Base-by-base conservation (phyloP, 2,329 filamentous ascomycete species). In the Exophiala calicioides region DNA sequence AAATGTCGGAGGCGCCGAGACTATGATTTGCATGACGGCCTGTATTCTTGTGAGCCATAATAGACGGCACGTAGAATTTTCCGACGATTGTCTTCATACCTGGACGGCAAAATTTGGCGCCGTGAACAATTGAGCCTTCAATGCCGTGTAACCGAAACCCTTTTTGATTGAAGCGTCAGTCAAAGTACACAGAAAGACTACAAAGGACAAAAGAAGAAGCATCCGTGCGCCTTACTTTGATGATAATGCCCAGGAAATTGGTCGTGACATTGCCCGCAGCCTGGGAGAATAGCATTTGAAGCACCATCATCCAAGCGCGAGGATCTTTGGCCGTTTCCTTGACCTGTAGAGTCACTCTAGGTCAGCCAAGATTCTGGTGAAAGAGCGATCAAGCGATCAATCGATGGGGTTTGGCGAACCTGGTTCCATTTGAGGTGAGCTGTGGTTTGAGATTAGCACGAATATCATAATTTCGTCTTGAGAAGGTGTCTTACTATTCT, bases 301-400 rank as follows among this genome's bases (percentile, higher is more conserved):
- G 50, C 45, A 80, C 79, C 4, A 82, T 58, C n/a, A 82, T 66
- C 77, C 78, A 83, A 0, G 77, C 78, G 61, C 82, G 81, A 0
- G 76, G 69, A 53, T 83, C 80, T 3, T 60, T 31, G 1, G 72
- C 58, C 0, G 72, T 72, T 59, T 79, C 72, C 50, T 65, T 65
- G 3, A 72, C 68, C 57, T 75, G 73, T 24, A 70, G n/a, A n/a
- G n/a, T n/a, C n/a, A n/a, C n/a, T n/a, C n/a, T n/a, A n/a, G n/a
- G n/a, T n/a, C n/a, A n/a, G n/a, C n/a, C n/a, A n/a, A n/a, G n/a
- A n/a, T n/a, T n/a, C n/a, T n/a, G n/a, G n/a, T n/a, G n/a, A n/a
- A n/a, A n/a, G n/a, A n/a, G n/a, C n/a, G n/a, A n/a, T n/a, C n/a
- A n/a, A n/a, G n/a, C n/a, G n/a, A n/a, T n/a, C n/a, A n/a, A n/a